Evolutionary conservation across 768 basidiomycete species (phyloP), one percentile per base, ranked within the genome.

Genomic region (Rhizopogon vulgaris): DNA sequence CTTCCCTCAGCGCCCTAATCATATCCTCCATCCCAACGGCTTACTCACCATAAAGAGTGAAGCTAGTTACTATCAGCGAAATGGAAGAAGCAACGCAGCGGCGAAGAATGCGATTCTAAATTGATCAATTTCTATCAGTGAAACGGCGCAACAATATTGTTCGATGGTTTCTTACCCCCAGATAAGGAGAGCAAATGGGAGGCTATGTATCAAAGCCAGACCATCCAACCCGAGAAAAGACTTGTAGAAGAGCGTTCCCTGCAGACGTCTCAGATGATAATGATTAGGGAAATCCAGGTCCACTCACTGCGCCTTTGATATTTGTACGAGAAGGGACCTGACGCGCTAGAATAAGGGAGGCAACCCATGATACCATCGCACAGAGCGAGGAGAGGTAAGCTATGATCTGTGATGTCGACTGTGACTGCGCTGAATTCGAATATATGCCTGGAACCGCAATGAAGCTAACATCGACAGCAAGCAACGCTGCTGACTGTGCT

Each of bases 391-490:
- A 76, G 7, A 71, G 48, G 40, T 73, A 75, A 52, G 66, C 68
- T 6, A 69, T 58, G 12, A 74, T 66, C 38, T 62, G 0, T 58
- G 41, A 6, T 52, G 65, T 9, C 65, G 49, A 38, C 38, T 41
- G 53, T 37, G 27, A 34, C 12, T 38, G 12, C 42, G 38, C 14
- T 22, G 27, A 12, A 15, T 37, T 54, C 37, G 61, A 3, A 32
- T 46, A 70, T 39, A 75, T 69, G 28, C 69, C 67, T 22, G 74
- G 74, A 24, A 82, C 79, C 8, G 77, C 73, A 12, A 83, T 59
- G 56, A 81, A 79, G 0, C 73, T 74, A 1, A 82, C 74, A 48
- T 80, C 79, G 3, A 76, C 76, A 14, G 74, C 74, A 6, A 82
- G 62, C 40, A 82, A 62, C 12, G 80, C 77, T 3, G 76, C 77